Percentiles rank a stretch among this genome's conserved stretches.
phyloP scores from a whole-genome alignment of 2,329 filamentous ascomycete genomes.

The Colletotrichum plurivorum region DNA sequence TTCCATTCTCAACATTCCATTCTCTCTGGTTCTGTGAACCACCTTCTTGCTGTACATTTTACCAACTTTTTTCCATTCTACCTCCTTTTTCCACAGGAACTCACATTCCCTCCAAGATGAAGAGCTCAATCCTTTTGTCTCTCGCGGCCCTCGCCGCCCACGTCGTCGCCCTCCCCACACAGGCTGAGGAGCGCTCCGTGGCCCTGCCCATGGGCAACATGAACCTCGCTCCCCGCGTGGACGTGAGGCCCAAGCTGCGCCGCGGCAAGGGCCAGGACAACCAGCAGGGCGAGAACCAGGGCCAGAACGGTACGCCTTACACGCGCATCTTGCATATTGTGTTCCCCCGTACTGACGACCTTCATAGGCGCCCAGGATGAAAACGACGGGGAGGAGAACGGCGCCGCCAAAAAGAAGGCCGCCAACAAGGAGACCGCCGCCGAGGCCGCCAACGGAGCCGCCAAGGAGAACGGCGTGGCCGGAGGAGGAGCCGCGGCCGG shows the following conservation, averaged over 20 bases:
- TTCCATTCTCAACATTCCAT: constrained; percentile 9
- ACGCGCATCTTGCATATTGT: no score
- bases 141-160: constrained; percentile 40
- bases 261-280: constrained; percentile 17
- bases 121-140: constrained; percentile 38
- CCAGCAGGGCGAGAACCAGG: constrained; percentile 1
- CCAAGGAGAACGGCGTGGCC: no score
- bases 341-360: no score
- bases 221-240: constrained; percentile 9
- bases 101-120: constrained; percentile 32
- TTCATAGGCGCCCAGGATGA: background rate
- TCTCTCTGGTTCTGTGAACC: constrained; percentile 40
- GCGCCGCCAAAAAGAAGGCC: background rate
- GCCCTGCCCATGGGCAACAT: constrained; percentile 21
- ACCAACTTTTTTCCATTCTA: background rate
- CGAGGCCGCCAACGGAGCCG: no score
- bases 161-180: constrained; percentile 36
- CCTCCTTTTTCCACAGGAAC: background rate
- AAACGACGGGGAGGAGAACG: background rate
- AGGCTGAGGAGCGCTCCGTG: constrained; percentile 25
- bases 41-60: background rate
- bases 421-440: no score
- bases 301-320: background rate
- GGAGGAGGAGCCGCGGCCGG: no score
- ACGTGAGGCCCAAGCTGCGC: constrained; percentile 29